Evolutionary conservation across 768 basidiomycete genomes (phyloP).

Genomic region (Leccinellum luteum): DNA sequence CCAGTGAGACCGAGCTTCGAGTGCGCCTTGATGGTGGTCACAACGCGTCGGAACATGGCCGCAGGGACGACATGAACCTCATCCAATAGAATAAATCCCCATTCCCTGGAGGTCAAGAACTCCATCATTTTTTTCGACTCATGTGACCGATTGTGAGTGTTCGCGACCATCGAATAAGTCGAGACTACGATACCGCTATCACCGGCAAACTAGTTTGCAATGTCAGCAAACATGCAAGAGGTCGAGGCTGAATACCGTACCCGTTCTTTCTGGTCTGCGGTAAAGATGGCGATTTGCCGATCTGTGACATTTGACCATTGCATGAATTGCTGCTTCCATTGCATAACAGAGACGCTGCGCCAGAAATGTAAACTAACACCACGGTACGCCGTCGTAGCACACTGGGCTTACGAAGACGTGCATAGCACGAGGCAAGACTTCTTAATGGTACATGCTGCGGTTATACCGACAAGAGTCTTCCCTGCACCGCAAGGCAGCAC

Average conservation of each 20-base stretch:
- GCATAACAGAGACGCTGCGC: constrained; percentile 86
- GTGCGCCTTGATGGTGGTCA: constrained; percentile 98
- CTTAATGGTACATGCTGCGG: constrained; percentile 98
- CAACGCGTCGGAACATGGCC: constrained; percentile 96
- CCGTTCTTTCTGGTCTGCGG: constrained; percentile 97
- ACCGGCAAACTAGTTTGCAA: constrained; percentile 73
- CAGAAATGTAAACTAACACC: constrained; percentile 8
- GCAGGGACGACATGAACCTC: constrained; percentile 99
- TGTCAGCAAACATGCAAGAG: constrained; percentile 3
- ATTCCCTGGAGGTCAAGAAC: constrained; percentile 95
- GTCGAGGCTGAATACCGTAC: constrained; percentile 36
- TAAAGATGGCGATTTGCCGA: constrained; percentile 95
- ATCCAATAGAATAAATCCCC: constrained; percentile 97
- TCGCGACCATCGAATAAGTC: constrained; percentile 99
- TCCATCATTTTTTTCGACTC: constrained; percentile 99
- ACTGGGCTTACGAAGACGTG: constrained; percentile 83
- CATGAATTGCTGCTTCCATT: constrained; percentile 98
- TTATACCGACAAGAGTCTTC: constrained; percentile 99
- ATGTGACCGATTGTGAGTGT: constrained; percentile 97
- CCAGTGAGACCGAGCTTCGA: constrained; percentile 97
- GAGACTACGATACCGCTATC: constrained; percentile 98
- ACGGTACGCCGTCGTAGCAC: not conserved
- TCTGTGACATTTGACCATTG: constrained; percentile 99
- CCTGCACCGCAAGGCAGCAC: constrained; percentile 98
- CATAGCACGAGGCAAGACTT: constrained; percentile 97